Evolutionary conservation across 352 stramenopile genomes (phyloP).

Genomic region (Phytophthora hibernalis): DNA sequence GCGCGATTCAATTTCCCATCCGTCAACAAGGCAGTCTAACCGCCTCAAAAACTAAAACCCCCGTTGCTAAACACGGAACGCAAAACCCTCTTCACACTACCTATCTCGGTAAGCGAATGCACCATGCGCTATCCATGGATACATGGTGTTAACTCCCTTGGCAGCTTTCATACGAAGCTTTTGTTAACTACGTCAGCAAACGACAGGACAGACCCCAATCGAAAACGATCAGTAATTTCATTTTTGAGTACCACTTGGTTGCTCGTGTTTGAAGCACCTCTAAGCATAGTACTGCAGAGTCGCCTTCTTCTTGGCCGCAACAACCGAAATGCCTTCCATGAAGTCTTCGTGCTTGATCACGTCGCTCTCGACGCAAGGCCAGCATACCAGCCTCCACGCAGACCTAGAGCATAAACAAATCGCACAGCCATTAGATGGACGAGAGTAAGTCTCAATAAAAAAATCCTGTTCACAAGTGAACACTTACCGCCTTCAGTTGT

Average conservation of each 20-base stretch:
- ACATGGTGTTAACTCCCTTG: too few relatives aligned
- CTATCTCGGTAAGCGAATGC: too few relatives aligned
- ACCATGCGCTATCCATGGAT: too few relatives aligned
- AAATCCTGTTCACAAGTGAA: too few relatives aligned
- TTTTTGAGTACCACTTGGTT: constrained; percentile 17
- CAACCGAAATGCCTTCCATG: constrained; percentile 98
- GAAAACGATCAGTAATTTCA: constrained; percentile 13
- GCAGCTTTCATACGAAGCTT: too few relatives aligned
- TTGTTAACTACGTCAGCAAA: too few relatives aligned
- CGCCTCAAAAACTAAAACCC: constrained; percentile 25
- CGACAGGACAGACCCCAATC: background rate
- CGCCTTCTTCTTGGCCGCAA: constrained; percentile 98
- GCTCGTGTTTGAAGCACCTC: constrained; percentile 1
- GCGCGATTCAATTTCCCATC: constrained; percentile 16
- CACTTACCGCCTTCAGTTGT: constrained; percentile 95
- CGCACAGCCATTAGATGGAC: background rate
- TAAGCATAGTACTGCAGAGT: constrained; percentile 98
- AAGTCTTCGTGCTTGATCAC: constrained; percentile 99
- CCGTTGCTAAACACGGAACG: constrained; percentile 20
- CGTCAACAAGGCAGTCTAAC: constrained; percentile 12
- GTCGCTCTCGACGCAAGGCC: constrained; percentile 94
- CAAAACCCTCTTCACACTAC: background rate
- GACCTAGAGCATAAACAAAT: constrained; percentile 55
- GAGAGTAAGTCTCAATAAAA: background rate
- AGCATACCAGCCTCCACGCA: constrained; percentile 99